These are phyloP conservation scores for Verticillium klebahnii DNA, from an alignment of 2,329 filamentous ascomycete genomes.

Conservation along the genomic window DNA sequence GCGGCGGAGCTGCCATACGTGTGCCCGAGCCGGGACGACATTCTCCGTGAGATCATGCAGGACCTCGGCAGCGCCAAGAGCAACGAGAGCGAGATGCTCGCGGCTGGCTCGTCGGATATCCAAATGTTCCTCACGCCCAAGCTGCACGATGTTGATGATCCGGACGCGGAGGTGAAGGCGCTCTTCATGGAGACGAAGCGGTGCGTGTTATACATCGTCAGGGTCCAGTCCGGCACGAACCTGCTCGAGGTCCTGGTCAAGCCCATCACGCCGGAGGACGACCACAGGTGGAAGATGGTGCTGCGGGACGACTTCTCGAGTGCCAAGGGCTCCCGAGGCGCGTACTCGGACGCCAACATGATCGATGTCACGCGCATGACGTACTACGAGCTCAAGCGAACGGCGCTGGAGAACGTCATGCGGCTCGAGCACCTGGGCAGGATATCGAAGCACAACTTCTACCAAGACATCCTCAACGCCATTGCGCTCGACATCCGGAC, in stretches of 20 bases:
- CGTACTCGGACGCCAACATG: slow-evolving; percentile 87
- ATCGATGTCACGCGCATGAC: slow-evolving; percentile 85
- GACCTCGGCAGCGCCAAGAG: slow-evolving; percentile 94
- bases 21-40: slow-evolving; percentile 77
- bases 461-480: slow-evolving; percentile 96
- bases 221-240: slow-evolving; percentile 85
- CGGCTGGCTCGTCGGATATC: slow-evolving; percentile 82
- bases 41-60: slow-evolving; percentile 84
- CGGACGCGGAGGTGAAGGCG: slow-evolving; percentile 85
- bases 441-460: slow-evolving; percentile 85
- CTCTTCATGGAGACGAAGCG: slow-evolving; percentile 98
- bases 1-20: slow-evolving; percentile 73
- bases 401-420: slow-evolving; percentile 90
- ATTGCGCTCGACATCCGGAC: slow-evolving; percentile 96
- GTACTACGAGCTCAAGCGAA: slow-evolving; percentile 89
- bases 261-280: slow-evolving; percentile 80
- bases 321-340: slow-evolving; percentile 66
- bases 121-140: slow-evolving; percentile 87
- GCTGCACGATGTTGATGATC: slow-evolving; percentile 85
- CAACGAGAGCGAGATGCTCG: slow-evolving; percentile 90
- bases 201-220: slow-evolving; percentile 95
- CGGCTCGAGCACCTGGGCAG: slow-evolving; percentile 80
- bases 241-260: slow-evolving; percentile 95
- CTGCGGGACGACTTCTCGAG: slow-evolving; percentile 75
- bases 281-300: slow-evolving; percentile 78